Evolutionary conservation across 1,284 basidiomycete species (phyloP).

Genomic region (Fomitopsis palustris): DNA sequence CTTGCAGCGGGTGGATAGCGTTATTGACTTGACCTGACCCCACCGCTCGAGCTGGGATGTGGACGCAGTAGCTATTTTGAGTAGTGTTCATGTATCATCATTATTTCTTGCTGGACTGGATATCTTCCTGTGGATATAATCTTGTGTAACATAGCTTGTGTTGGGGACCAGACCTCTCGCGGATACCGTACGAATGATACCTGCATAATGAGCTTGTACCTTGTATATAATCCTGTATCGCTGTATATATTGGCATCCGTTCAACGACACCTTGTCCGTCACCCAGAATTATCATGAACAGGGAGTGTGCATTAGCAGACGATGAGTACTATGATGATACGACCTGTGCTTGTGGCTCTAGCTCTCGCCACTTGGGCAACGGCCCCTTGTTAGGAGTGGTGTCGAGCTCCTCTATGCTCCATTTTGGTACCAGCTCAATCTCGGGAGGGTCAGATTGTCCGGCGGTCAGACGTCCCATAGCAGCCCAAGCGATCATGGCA

Average conservation of each 20-base stretch:
- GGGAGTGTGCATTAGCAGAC: not conserved
- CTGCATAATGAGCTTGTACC: no score
- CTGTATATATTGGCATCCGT: no score
- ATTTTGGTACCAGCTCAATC: conserved; percentile 56
- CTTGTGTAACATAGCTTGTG: no score
- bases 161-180: no score
- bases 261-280: no score
- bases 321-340: not conserved
- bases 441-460: conserved; percentile 64
- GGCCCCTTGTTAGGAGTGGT: not conserved
- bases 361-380: not conserved
- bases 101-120: no score
- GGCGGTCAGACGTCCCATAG: conserved; percentile 75
- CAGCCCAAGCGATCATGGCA: conserved; percentile 92
- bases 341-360: not conserved
- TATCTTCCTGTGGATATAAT: no score
- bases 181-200: no score
- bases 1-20: not conserved
- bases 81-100: no score
- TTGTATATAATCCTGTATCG: no score
- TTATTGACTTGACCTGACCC: not conserved
- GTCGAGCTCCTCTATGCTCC: conserved; percentile 63
- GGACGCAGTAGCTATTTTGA: no score
- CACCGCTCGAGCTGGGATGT: not conserved
- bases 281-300: not conserved